Conservation (phyloP, 2,329 filamentous ascomycete species). For the Aphanocladium album region DNA sequence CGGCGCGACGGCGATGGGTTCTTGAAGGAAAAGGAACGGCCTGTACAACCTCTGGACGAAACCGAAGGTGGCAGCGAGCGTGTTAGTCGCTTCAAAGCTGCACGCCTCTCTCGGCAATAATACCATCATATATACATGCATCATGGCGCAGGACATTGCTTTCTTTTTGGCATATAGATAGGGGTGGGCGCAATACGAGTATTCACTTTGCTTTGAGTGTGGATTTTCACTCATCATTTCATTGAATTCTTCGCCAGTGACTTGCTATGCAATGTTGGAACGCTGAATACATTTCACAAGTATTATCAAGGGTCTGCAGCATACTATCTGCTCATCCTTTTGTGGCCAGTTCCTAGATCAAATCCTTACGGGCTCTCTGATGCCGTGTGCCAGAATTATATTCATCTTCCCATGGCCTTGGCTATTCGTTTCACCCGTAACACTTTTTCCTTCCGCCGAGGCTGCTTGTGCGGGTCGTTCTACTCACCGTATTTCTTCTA, state of each 20-base stretch:
- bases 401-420: constrained; percentile 39
- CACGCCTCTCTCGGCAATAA: constrained; percentile 54
- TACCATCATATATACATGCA: constrained; percentile 4
- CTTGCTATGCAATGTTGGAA: neutral
- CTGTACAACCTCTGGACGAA: constrained; percentile 63
- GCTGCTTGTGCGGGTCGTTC: neutral
- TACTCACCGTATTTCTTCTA: neutral
- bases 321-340: constrained; percentile 48
- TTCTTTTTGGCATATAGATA: constrained; percentile 8
- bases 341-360: constrained; percentile 50
- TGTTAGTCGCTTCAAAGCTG: constrained; percentile 70
- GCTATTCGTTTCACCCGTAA: constrained; percentile 62
- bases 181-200: neutral
- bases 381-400: constrained; percentile 32
- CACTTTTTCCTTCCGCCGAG: constrained; percentile 29
- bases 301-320: constrained; percentile 44
- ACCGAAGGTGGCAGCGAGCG: constrained; percentile 58
- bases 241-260: neutral
- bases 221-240: neutral
- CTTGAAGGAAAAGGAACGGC: constrained; percentile 62
- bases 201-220: neutral
- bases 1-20: constrained; percentile 74
- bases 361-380: constrained; percentile 57
- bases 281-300: neutral
- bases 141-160: constrained; percentile 9